Evolutionary conservation across 768 basidiomycete genomes (phyloP), one percentile per base, ranked within the genome.

Genomic region (Lactifluus hygrophoroides): DNA sequence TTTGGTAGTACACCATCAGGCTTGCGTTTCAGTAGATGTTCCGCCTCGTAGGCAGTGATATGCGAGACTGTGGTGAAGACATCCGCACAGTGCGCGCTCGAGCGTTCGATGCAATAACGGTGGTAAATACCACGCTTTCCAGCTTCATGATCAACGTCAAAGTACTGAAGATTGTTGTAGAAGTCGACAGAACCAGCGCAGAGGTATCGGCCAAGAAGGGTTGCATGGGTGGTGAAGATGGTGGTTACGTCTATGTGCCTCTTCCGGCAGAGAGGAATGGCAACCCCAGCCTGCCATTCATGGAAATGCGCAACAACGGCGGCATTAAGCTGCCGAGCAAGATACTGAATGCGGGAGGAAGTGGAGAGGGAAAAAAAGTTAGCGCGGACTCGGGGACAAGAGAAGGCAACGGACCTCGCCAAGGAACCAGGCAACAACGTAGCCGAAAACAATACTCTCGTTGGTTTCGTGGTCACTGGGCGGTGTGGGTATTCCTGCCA

Each of bases 111-210:
- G 72, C 96, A 99, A 76, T 99, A 98, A 47, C 86, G 74, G 70
- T 99, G 96, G 73, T 99, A 99, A 70, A 99, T 99, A 16, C 96
- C 96, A 60, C 96, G 85, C 75, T 98, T 98, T 42, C 96, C 96
- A 0, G 96, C 96, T 73, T 99, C 96, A 69, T 98, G 95, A 67
- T 99, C 96, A 60, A 98, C 96, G 65, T 99, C 96, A 71, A 99
- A 99, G 77, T 98, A 97, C 71, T 95, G 92, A 19, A 99, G 79
- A 71, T 99, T 97, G 78, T 98, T 99, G 81, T 99, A 99, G 67
- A 99, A 99, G 66, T 99, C 96, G 68, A 97, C 96, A 46, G 85
- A 89, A 60, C 96, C 96, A 1, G 96, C 96, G 66, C 96, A 99
- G 64, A 99, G 87, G 72, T 99, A 99, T 51, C 96, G 91, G 17